These are phyloP conservation scores for Delitschia confertaspora DNA, from an alignment of 495 filamentous ascomycete species.

Conservation along the genomic window DNA sequence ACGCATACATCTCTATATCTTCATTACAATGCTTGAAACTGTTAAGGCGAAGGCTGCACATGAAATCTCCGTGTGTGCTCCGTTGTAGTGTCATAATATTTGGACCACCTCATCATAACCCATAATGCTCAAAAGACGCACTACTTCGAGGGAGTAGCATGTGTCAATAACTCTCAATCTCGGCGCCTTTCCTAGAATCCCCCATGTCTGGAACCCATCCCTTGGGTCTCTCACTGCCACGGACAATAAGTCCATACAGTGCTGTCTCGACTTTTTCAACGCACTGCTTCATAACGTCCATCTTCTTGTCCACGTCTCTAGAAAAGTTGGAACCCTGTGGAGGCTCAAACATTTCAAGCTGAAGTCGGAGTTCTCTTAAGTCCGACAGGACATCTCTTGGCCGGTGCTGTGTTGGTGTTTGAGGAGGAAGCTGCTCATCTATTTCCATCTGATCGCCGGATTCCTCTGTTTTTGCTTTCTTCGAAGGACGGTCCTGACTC, in stretches of 20 bases:
- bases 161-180: slow-evolving; percentile 22
- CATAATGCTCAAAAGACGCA: no score
- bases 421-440: slow-evolving; percentile 18
- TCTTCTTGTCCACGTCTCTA: slow-evolving; percentile 66
- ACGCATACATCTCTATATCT: no score
- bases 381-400: slow-evolving; percentile 59
- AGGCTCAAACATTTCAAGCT: slow-evolving; percentile 62
- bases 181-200: slow-evolving; percentile 28
- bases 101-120: no score
- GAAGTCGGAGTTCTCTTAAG: slow-evolving; percentile 60
- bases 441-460: slow-evolving; percentile 24
- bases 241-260: slow-evolving; percentile 74
- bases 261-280: slow-evolving; percentile 91
- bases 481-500: slow-evolving; percentile 1
- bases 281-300: slow-evolving; percentile 74
- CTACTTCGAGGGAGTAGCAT: not conserved
- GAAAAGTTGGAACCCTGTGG: slow-evolving; percentile 38
- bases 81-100: no score
- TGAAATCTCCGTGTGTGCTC: no score
- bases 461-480: slow-evolving; percentile 1
- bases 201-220: slow-evolving; percentile 85
- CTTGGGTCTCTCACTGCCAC: slow-evolving; percentile 79
- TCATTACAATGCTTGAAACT: no score
- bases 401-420: slow-evolving; percentile 27
- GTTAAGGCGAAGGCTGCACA: no score